A percentile compares a stretch with the other conserved stretches of the same genome.
Conservation (phyloP, 768 basidiomycete genomes). For the Amanita polypyramis region DNA sequence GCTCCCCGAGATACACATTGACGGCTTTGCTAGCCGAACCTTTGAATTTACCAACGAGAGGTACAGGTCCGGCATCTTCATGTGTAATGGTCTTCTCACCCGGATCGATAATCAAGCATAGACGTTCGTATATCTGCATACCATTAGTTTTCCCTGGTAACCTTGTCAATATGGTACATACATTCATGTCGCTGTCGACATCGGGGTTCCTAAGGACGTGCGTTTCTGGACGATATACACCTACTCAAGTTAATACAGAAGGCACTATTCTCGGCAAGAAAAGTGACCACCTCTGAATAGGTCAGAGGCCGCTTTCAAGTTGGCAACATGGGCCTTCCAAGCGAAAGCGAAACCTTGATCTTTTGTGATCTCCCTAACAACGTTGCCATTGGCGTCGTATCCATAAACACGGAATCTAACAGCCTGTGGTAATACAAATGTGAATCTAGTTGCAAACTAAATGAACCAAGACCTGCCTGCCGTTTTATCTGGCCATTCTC, state of each 20-base stretch:
- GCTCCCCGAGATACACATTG: slow-evolving; percentile 15
- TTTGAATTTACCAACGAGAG: slow-evolving; percentile 11
- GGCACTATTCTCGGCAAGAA: not conserved
- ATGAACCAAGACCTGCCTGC: slow-evolving; percentile 13
- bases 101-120: slow-evolving; percentile 14
- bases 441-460: not conserved
- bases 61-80: slow-evolving; percentile 7
- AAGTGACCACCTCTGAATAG: slow-evolving; percentile 11
- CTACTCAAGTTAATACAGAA: too few species aligned
- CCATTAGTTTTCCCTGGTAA: too few species aligned
- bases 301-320: slow-evolving; percentile 18
- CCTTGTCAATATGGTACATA: slow-evolving; percentile 8
- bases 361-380: slow-evolving; percentile 20
- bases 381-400: slow-evolving; percentile 14
- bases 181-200: slow-evolving; percentile 1
- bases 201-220: not conserved
- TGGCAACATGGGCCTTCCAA: slow-evolving; percentile 24
- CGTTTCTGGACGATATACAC: too few species aligned
- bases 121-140: slow-evolving; percentile 4
- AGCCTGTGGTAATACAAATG: slow-evolving; percentile 13
- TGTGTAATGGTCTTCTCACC: slow-evolving; percentile 5
- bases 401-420: slow-evolving; percentile 24
- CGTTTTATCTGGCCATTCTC: slow-evolving; percentile 16
- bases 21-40: slow-evolving; percentile 12
- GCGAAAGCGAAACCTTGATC: slow-evolving; percentile 12